These are phyloP conservation scores for Lasiodiplodia citricola DNA, from an alignment of 2,329 filamentous ascomycete species.

Conservation along the genomic window DNA sequence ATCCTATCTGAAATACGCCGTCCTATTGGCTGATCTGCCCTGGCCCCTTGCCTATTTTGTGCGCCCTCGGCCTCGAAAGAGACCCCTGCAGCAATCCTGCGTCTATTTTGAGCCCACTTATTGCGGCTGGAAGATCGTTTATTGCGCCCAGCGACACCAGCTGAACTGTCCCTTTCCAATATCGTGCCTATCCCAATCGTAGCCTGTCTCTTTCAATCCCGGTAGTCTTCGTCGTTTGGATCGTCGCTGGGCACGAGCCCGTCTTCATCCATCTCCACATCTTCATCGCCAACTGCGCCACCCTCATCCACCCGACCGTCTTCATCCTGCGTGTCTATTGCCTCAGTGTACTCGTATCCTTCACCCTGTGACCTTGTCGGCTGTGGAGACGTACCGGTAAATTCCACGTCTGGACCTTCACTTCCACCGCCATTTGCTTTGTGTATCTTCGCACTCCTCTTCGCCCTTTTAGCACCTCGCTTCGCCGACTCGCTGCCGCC, in stretches of 20 bases:
- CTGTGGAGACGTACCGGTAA: background rate
- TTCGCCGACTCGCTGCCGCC: background rate
- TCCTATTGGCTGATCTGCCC: background rate
- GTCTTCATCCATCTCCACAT: background rate
- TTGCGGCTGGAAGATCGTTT: background rate
- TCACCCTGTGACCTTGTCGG: background rate
- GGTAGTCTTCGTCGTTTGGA: background rate
- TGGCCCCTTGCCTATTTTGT: background rate
- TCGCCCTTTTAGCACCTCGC: background rate
- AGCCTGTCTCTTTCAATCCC: background rate
- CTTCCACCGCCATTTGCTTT: background rate
- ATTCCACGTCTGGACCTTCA: background rate
- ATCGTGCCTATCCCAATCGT: background rate
- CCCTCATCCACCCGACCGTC: background rate
- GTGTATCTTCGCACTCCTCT: background rate
- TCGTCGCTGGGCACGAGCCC: background rate
- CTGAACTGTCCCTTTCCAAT: background rate
- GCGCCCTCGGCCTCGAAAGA: background rate
- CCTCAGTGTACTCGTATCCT: background rate
- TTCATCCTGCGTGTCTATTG: background rate
- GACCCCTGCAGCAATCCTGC: background rate
- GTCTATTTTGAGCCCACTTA: slow-evolving; percentile 2
- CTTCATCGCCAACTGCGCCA: background rate
- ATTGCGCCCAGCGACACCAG: background rate
- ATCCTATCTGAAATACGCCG: background rate